Evolutionary conservation across 305 asterid genomes (phyloP).

Genomic region (Rubia balearica): DNA sequence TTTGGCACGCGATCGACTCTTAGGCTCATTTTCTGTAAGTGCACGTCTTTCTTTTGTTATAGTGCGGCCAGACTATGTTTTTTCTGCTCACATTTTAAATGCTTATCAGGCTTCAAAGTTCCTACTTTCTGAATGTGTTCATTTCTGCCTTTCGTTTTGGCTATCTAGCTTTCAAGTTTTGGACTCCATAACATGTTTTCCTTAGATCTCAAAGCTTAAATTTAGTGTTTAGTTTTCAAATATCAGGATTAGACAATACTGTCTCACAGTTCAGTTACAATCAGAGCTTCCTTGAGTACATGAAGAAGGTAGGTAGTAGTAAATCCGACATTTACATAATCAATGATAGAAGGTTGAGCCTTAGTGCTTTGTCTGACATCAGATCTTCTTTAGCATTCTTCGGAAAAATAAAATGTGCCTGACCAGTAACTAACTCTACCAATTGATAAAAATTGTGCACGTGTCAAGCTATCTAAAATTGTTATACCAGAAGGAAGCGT

Average conservation of each 20-base stretch:
- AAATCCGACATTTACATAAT: not conserved
- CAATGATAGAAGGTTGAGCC: not conserved
- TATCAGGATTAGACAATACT: not conserved
- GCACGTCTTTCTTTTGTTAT: not conserved
- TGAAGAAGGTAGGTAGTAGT: not conserved
- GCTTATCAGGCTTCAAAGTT: not conserved
- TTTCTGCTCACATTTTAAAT: not conserved
- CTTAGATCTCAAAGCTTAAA: not conserved
- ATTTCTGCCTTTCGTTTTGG: not conserved
- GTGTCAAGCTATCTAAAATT: not conserved
- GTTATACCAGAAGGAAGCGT: too few species aligned
- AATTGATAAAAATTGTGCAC: too few species aligned
- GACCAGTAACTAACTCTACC: too few species aligned
- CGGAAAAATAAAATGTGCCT: too few species aligned
- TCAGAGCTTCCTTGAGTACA: not conserved
- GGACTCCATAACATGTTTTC: not conserved
- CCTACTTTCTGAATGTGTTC: constrained; percentile 9
- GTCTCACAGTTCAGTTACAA: not conserved
- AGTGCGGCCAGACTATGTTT: not conserved
- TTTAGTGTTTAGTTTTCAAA: not conserved
- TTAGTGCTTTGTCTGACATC: not conserved
- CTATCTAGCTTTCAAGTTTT: not conserved
- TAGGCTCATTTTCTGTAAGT: constrained; percentile 84
- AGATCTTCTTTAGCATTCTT: too few species aligned
- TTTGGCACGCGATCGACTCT: constrained; percentile 86